Evolutionary conservation across 2,329 filamentous ascomycete species (phyloP).

Genomic region (Botrytis squamosa): DNA sequence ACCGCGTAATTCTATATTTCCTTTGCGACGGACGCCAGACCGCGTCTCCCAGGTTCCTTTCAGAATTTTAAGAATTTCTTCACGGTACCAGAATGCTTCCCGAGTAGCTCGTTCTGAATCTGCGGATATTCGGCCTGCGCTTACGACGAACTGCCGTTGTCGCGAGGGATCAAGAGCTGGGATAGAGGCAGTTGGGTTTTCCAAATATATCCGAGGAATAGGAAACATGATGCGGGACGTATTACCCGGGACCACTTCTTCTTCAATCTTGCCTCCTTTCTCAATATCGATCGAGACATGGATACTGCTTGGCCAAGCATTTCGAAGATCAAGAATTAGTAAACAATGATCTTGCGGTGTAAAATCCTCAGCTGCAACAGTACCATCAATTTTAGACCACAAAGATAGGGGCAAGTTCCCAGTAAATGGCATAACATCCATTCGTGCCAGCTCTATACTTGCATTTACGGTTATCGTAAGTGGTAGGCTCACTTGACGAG

Average conservation of each 20-base stretch:
- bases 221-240: conserved; percentile 75
- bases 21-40: conserved; percentile 53
- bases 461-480: conserved; percentile 89
- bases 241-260: conserved; percentile 63
- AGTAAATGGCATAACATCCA: conserved; percentile 75
- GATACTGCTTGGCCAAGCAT: conserved; percentile 83
- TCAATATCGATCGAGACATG: conserved; percentile 56
- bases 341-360: conserved; percentile 68
- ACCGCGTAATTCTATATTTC: conserved; percentile 72
- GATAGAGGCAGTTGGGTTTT: conserved; percentile 74
- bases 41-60: conserved; percentile 68
- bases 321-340: conserved; percentile 79
- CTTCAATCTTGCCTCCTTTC: conserved; percentile 39
- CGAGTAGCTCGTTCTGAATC: conserved; percentile 75
- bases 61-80: conserved; percentile 71
- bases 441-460: conserved; percentile 76
- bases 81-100: conserved; percentile 89
- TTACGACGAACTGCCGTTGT: conserved; percentile 92
- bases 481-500: conserved; percentile 76
- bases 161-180: conserved; percentile 76
- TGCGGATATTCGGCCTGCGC: conserved; percentile 72
- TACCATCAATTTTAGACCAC: conserved; percentile 49
- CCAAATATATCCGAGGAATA: conserved; percentile 70
- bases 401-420: conserved; percentile 61
- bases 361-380: conserved; percentile 40